Evolutionary conservation across 805 yeast species (phyloP), one percentile per base, ranked within the genome.

Genomic region (Pichia heedii): DNA sequence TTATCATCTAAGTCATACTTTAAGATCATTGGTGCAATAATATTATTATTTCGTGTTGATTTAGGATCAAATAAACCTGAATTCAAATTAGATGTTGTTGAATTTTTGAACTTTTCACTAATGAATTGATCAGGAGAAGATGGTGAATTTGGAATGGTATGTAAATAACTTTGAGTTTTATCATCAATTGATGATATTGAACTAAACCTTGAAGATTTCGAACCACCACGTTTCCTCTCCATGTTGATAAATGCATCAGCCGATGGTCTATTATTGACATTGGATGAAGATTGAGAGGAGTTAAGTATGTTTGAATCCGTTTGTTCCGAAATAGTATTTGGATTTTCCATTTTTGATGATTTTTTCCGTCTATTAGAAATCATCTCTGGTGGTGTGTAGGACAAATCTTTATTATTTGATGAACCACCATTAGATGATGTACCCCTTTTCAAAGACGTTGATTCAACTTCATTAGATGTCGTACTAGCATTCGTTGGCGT

Each of bases 321-420:
- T n/a, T n/a, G 5, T 29, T 21, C 20, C 7, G 18, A 16, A 13
- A 29, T 2, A 6, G 8, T 15, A 15, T 11, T 22, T n/a, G 18
- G 2, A 37, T 9, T 36, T 35, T 43, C 46, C 13, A 33, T 15
- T 37, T 22, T 39, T 11, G 42, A 36, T n/a, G 26, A 39, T 29
- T 37, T 44, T 33, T 12, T 33, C 30, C 83, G 66, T 55, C 84
- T 64, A 22, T 68, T 76, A 36, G 74, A 67, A n/a, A 80, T 80
- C 86, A 80, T 80, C 54, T 79, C 84, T 0, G 85, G 85, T 0
- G 80, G 74, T 2, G 47, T 48, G 42, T 60, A 61, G 27, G 36
- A 38, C 15, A 37, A 24, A 22, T 39, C 55, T 44, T 46, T 44
- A 16, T 27, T 36, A 27, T 32, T 32, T 13, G 19, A n/a, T 9